Base-by-base conservation (phyloP, 202 grass and related monocot species). In the Cymbopogon flexuosus region DNA sequence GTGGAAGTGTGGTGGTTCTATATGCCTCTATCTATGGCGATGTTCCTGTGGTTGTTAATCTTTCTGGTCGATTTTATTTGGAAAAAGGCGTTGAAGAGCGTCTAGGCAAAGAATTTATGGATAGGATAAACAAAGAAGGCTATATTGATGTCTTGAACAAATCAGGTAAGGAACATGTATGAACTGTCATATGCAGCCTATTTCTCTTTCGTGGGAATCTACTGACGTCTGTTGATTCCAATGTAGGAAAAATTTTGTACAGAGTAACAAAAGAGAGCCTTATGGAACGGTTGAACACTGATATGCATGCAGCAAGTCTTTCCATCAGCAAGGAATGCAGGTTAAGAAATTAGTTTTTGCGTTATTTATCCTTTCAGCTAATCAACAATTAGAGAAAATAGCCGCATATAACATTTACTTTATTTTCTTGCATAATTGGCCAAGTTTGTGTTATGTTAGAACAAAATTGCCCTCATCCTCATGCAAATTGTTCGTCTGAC, bases 21-120 rank as follows among this genome's bases (percentile, higher is more conserved):
- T 97, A 94, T 88, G 92, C 91, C 39, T 94, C 94, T 62, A 77
- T 87, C 19, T 91, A 94, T 35, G 71, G 67, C 10, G 82, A 94
- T 87, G 86, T 94, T 5, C 69, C 39, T 47, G 78, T 90, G 75
- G 79, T 94, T 41, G 54, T 97, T 70, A 97, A 94, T 84, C 27
- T 92, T 52, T 94, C 92, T 18, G 90, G 94, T 29, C 92, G 92
- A 76, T 97, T 93, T 81, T 62, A 89, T 85, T 89, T 97, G 78
- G 75, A 87, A 77, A 86, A 65, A 92, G 94, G 92, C 1, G 60
- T 94, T 52, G 75, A 89, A 84, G 88, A 62, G 70, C 84, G 82
- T 34, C 68, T 97, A 34, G 94, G 94, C 10, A 84, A 93, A 83
- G 86, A 89, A 16, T 91, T 82, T 78, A 73, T 91, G 52, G 78